Evolutionary conservation across 352 stramenopile genomes (phyloP).

Genomic region (Pythium rishiriense): DNA sequence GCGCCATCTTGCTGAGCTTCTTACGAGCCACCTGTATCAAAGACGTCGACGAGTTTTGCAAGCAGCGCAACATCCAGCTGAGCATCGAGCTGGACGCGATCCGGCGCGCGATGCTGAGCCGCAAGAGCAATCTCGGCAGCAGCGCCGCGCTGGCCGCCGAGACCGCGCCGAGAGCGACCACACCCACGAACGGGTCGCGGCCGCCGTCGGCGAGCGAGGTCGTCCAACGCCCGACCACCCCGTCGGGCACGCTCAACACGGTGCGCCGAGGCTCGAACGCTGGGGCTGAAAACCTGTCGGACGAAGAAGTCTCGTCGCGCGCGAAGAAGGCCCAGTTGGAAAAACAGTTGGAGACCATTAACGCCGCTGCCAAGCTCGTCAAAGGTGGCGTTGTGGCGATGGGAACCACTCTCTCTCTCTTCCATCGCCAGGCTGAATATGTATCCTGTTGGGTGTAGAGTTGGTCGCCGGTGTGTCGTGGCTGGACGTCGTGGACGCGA

Average conservation of each 20-base stretch:
- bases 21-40: conserved; percentile 60
- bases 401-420: too few species aligned
- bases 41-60: conserved; percentile 74
- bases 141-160: neutral
- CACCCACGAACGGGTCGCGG: conserved; percentile 7
- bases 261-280: conserved; percentile 5
- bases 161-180: neutral
- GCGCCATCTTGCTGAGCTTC: conserved; percentile 71
- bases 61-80: conserved; percentile 74
- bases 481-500: conserved; percentile 57
- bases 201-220: conserved; percentile 14
- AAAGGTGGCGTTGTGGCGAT: conserved; percentile 40
- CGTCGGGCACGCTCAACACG: neutral
- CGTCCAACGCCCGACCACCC: neutral
- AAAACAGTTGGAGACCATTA: conserved; percentile 54
- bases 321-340: conserved; percentile 45
- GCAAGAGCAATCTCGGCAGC: conserved; percentile 14
- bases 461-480: conserved; percentile 36
- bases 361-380: conserved; percentile 39
- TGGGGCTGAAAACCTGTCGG: conserved; percentile 14
- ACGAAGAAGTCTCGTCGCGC: conserved; percentile 28
- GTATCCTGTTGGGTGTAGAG: too few species aligned
- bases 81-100: conserved; percentile 73
- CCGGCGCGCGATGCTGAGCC: conserved; percentile 30
- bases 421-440: too few species aligned